Evolutionary conservation across 225 moss, liverwort and hornwort genomes (phyloP).

Genomic region (Straminergon stramineum): DNA sequence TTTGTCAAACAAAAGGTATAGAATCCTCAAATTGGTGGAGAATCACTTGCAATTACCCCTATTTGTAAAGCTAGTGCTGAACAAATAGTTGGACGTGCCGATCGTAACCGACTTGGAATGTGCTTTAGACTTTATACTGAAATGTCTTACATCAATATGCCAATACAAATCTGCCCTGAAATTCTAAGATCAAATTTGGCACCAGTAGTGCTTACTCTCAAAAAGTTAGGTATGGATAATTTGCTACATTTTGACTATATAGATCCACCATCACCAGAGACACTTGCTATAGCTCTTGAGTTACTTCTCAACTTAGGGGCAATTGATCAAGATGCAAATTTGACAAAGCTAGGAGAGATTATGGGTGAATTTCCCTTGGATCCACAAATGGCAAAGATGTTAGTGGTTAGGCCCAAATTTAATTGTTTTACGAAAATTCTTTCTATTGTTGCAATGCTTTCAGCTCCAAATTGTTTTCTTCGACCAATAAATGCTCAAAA

Average conservation of each 20-base stretch:
- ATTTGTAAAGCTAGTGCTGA: conserved; percentile 54
- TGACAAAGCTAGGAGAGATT: background rate
- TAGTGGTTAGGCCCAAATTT: conserved; percentile 35
- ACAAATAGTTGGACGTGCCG: conserved; percentile 33
- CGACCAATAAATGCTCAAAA: conserved; percentile 56
- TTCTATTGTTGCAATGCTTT: background rate
- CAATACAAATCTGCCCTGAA: conserved; percentile 36
- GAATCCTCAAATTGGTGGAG: conserved; percentile 35
- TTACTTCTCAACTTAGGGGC: conserved; percentile 29
- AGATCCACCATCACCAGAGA: conserved; percentile 36
- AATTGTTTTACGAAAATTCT: background rate
- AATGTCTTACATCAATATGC: conserved; percentile 31
- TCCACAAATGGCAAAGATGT: conserved; percentile 47
- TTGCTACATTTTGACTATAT: conserved; percentile 51
- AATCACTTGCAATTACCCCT: conserved; percentile 24
- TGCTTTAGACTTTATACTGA: conserved; percentile 48
- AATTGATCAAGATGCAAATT: conserved; percentile 19
- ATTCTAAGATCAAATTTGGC: conserved; percentile 39
- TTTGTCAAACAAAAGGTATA: conserved; percentile 50
- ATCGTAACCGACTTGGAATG: conserved; percentile 34
- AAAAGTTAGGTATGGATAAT: conserved; percentile 41
- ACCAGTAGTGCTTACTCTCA: conserved; percentile 30
- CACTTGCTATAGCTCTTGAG: conserved; percentile 35
- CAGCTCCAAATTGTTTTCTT: conserved; percentile 48
- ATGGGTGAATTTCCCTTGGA: conserved; percentile 43